Percentiles rank a stretch among this genome's conserved stretches.
These are phyloP conservation scores for Castanea crenata DNA, from an alignment of 306 rosid species.

Conservation along the genomic window DNA sequence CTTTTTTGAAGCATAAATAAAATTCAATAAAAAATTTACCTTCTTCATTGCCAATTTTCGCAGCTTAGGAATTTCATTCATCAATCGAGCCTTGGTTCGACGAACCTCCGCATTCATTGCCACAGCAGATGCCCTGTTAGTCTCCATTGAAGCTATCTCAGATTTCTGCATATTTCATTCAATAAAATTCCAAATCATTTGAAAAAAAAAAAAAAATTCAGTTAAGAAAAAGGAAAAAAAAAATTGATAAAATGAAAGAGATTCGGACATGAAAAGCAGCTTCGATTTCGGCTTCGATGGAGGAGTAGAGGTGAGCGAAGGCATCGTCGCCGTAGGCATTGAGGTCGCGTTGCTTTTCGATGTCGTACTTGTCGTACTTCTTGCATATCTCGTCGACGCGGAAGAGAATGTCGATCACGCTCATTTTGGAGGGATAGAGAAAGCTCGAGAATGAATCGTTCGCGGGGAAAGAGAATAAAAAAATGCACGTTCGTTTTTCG, in stretches of 20 bases:
- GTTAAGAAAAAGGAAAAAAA: not conserved
- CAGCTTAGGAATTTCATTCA: conserved; percentile 82
- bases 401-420: conserved; percentile 68
- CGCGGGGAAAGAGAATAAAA: not conserved
- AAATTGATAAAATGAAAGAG: not conserved
- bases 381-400: conserved; percentile 75
- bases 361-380: conserved; percentile 69
- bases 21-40: conserved; percentile 30
- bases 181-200: not conserved
- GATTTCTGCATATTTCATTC: conserved; percentile 32
- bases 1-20: not conserved
- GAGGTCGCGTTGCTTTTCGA: conserved; percentile 70
- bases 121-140: conserved; percentile 36
- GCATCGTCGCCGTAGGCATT: conserved; percentile 65
- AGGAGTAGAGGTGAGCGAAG: conserved; percentile 57
- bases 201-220: not conserved
- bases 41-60: conserved; percentile 63
- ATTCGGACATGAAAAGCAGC: conserved; percentile 38
- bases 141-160: conserved; percentile 33
- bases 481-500: too few relatives aligned
- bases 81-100: conserved; percentile 49
- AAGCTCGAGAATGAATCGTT: not conserved
- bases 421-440: conserved; percentile 35
- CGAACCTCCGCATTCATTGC: conserved; percentile 44
- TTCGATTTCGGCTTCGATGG: conserved; percentile 47